Conservation (phyloP, 345 rosid species). For the Aquilaria yunnanensis region DNA sequence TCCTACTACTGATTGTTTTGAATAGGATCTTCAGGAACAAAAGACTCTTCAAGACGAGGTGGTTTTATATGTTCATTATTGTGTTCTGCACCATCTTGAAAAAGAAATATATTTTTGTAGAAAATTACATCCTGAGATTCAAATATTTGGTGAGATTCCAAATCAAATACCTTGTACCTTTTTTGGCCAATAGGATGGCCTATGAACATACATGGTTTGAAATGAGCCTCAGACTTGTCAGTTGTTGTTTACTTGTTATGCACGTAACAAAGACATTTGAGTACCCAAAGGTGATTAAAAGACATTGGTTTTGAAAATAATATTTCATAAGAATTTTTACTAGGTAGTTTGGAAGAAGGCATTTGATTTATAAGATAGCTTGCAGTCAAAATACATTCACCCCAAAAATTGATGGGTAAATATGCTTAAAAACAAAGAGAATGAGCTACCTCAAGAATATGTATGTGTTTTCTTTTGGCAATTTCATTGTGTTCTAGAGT, state of each 20-base stretch:
- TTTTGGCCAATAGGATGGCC: not conserved
- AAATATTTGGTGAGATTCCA: not conserved
- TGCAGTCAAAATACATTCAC: not conserved
- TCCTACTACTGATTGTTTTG: too few relatives aligned
- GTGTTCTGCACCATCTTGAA: not conserved
- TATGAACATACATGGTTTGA: not conserved
- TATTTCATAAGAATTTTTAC: not conserved
- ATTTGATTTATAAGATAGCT: not conserved
- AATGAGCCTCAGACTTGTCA: not conserved
- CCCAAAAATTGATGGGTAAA: not conserved
- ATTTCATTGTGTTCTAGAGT: too few relatives aligned
- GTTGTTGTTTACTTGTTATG: not conserved
- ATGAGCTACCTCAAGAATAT: not conserved
- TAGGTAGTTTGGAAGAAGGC: not conserved
- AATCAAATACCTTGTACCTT: not conserved
- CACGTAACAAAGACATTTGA: not conserved
- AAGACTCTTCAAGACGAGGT: too few relatives aligned
- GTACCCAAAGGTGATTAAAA: not conserved
- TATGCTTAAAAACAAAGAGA: not conserved
- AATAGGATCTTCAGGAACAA: too few relatives aligned
- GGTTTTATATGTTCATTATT: too few relatives aligned
- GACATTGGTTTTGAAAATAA: not conserved
- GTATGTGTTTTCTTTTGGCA: not conserved
- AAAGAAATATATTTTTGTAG: not conserved
- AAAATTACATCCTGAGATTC: not conserved